Percentiles rank a stretch among this genome's conserved stretches.
Conservation (phyloP, 257 asterid genomes). For the Nicotiana sylvestris region DNA sequence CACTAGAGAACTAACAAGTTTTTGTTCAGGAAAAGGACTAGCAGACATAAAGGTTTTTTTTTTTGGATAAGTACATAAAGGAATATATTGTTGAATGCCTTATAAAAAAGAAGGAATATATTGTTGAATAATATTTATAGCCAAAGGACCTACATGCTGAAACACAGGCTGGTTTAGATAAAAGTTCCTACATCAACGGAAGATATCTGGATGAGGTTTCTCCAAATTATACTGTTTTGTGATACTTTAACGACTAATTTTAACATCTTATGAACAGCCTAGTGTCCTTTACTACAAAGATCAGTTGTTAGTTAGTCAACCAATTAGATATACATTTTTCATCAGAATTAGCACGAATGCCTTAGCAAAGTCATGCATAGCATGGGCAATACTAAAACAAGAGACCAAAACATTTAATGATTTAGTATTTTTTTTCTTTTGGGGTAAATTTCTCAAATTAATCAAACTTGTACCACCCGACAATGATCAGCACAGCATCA, state of each 20-base stretch:
- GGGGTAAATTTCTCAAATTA: background rate
- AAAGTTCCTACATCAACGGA: background rate
- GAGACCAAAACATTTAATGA: background rate
- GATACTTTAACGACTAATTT: background rate
- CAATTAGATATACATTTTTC: background rate
- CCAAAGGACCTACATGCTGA: background rate
- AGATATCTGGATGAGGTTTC: background rate
- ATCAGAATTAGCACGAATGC: background rate
- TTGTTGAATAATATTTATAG: background rate
- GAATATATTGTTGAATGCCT: background rate
- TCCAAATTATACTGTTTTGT: background rate
- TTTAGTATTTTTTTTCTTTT: background rate
- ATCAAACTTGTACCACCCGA: background rate
- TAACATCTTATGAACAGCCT: background rate
- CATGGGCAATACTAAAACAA: background rate
- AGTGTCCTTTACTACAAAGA: background rate
- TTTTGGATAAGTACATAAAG: too few relatives aligned
- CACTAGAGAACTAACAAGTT: background rate
- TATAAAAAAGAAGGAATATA: background rate
- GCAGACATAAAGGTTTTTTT: background rate
- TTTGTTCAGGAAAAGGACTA: background rate
- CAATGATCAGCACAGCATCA: background rate
- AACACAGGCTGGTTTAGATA: background rate
- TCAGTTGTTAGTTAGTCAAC: background rate
- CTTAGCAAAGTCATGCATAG: background rate